These are phyloP conservation scores for Lactifluus subvellereus DNA, from an alignment of 768 basidiomycete species.

Conservation along the genomic window DNA sequence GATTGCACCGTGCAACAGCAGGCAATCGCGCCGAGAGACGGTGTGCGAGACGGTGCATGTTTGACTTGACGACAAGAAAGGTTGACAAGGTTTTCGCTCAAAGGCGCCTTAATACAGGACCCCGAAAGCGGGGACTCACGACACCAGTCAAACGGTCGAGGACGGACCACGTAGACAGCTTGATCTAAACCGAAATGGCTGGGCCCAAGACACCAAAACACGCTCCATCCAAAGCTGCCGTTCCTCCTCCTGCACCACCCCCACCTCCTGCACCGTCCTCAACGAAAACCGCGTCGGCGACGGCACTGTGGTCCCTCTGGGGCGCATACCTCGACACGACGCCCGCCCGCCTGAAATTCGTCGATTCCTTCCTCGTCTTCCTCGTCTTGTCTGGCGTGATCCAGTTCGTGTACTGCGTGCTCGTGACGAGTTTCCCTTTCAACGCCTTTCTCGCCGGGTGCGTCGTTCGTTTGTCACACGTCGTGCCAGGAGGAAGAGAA, in stretches of 20 bases:
- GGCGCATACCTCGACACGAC: conserved; percentile 75
- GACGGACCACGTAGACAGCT: neutral
- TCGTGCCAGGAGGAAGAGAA: no score
- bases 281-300: conserved; percentile 13
- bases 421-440: conserved; percentile 92
- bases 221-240: conserved; percentile 11
- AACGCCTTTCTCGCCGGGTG: conserved; percentile 97
- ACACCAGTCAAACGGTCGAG: neutral
- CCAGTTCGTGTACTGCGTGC: conserved; percentile 88
- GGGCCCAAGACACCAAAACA: conserved; percentile 31
- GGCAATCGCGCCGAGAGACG: neutral
- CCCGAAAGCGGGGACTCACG: neutral
- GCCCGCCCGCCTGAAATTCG: conserved; percentile 81
- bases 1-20: neutral
- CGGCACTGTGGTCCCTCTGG: conserved; percentile 55
- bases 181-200: conserved; percentile 31
- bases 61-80: neutral
- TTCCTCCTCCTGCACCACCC: neutral
- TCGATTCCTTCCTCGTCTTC: conserved; percentile 90
- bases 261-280: neutral
- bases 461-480: conserved; percentile 28
- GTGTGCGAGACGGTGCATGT: conserved; percentile 16
- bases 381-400: conserved; percentile 84
- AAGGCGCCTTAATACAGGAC: neutral
- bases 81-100: no score